phyloP scores from a whole-genome alignment of 73 alveolate species.

The Paramecium tetraurelia region DNA sequence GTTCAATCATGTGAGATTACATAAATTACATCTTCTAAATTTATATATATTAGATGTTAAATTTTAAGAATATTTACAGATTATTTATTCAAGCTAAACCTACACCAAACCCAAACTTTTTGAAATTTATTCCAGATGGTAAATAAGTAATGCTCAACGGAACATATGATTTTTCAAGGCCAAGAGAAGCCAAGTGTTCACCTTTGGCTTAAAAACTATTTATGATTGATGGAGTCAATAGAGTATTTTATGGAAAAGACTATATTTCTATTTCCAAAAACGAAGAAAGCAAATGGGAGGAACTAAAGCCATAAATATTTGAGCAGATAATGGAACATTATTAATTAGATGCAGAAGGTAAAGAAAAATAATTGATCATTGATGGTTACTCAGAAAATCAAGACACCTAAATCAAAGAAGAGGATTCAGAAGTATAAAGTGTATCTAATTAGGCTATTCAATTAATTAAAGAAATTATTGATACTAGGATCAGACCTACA shows the following conservation, averaged over 20 bases:
- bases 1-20: background rate
- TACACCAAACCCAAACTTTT: slow-evolving; percentile 83
- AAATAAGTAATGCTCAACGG: slow-evolving; percentile 70
- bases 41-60: background rate
- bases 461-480: slow-evolving; percentile 87
- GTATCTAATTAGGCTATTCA: slow-evolving; percentile 40
- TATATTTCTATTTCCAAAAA: slow-evolving; percentile 77
- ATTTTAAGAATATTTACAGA: slow-evolving; percentile 16
- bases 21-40: background rate
- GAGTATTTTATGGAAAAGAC: slow-evolving; percentile 81
- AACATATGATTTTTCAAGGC: slow-evolving; percentile 77
- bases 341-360: slow-evolving; percentile 47
- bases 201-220: slow-evolving; percentile 81
- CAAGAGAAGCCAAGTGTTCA: slow-evolving; percentile 67
- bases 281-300: slow-evolving; percentile 79
- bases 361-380: slow-evolving; percentile 66
- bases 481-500: slow-evolving; percentile 79
- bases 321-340: slow-evolving; percentile 74
- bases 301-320: slow-evolving; percentile 76
- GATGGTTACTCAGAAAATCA: slow-evolving; percentile 68
- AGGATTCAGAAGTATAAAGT: slow-evolving; percentile 69
- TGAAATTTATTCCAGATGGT: slow-evolving; percentile 84
- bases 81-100: slow-evolving; percentile 74
- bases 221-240: slow-evolving; percentile 74
- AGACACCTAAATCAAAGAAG: slow-evolving; percentile 74